Evolutionary conservation across 768 basidiomycete genomes (phyloP).

Genomic region (Tricholoma sp.): DNA sequence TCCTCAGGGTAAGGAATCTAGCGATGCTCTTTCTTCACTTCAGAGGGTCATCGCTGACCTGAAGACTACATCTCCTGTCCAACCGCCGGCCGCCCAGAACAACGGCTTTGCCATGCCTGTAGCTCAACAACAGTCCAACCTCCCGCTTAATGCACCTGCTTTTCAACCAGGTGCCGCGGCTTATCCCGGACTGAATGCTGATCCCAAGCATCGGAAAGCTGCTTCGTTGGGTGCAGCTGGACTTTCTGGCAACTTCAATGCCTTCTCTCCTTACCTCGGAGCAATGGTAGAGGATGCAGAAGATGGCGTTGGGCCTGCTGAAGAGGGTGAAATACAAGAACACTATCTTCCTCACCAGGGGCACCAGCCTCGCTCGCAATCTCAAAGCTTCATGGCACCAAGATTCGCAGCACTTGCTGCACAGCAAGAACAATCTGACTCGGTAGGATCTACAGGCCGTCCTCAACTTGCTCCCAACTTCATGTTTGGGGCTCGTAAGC

Average conservation of each 20-base stretch:
- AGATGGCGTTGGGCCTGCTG: conserved; percentile 44
- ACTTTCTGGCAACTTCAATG: conserved; percentile 57
- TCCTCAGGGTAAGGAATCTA: conserved; percentile 56
- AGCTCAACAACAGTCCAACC: conserved; percentile 44
- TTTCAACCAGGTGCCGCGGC: conserved; percentile 67
- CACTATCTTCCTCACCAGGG: conserved; percentile 42
- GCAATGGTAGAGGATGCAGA: conserved; percentile 82
- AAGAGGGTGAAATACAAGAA: conserved; percentile 80
- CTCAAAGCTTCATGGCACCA: conserved; percentile 83
- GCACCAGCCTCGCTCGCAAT: conserved; percentile 71
- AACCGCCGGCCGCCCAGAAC: conserved; percentile 35
- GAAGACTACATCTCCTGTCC: conserved; percentile 75
- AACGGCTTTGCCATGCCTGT: conserved; percentile 43
- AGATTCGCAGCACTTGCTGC: conserved; percentile 80
- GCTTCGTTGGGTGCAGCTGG: conserved; percentile 61
- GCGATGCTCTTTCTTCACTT: conserved; percentile 80
- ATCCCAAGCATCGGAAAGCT: conserved; percentile 78
- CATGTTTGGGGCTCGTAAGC: conserved; percentile 77
- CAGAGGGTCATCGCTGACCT: conserved; percentile 93
- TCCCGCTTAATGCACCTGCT: conserved; percentile 63
- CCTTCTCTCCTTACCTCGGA: conserved; percentile 75
- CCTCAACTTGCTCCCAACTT: conserved; percentile 90
- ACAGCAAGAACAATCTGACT: conserved; percentile 63
- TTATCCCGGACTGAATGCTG: conserved; percentile 46
- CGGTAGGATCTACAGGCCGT: conserved; percentile 69